Evolutionary conservation across 345 rosid genomes (phyloP).

Genomic region (Hevea brasiliensis): DNA sequence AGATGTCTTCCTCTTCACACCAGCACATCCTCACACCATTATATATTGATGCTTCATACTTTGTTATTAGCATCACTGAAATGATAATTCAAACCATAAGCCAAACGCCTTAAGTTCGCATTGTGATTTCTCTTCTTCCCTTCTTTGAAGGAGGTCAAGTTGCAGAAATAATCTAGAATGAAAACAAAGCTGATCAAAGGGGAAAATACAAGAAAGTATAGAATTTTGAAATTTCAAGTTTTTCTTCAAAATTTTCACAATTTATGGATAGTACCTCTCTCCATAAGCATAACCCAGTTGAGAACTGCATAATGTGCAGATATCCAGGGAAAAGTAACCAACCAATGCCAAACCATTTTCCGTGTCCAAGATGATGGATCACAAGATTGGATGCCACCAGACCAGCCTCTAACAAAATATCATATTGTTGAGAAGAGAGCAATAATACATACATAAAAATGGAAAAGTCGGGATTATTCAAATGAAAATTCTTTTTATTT

Average conservation of each 20-base stretch:
- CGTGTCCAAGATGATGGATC: conserved; percentile 50
- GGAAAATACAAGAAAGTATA: background rate
- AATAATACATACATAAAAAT: conserved; percentile 45
- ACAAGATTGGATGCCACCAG: conserved; percentile 25
- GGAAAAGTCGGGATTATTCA: conserved; percentile 19
- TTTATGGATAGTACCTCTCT: conserved; percentile 44
- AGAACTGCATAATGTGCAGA: conserved; percentile 62
- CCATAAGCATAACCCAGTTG: conserved; percentile 61
- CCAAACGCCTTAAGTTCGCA: background rate
- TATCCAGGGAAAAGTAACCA: conserved; percentile 62
- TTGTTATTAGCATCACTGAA: no score
- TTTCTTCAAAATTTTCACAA: background rate
- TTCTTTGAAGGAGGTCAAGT: background rate
- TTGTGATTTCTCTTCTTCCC: background rate
- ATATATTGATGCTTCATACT: no score
- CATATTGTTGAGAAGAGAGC: conserved; percentile 48
- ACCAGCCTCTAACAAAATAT: conserved; percentile 46
- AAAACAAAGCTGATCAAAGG: background rate
- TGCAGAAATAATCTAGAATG: background rate
- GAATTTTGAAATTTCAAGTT: background rate
- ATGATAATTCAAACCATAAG: background rate
- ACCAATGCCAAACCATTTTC: conserved; percentile 43
- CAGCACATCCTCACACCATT: background rate
- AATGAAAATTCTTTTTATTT: conserved; percentile 46
- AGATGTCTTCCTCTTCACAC: no score